phyloP scores from a whole-genome alignment of 805 yeast species.

The Lachancea dasiensis region DNA sequence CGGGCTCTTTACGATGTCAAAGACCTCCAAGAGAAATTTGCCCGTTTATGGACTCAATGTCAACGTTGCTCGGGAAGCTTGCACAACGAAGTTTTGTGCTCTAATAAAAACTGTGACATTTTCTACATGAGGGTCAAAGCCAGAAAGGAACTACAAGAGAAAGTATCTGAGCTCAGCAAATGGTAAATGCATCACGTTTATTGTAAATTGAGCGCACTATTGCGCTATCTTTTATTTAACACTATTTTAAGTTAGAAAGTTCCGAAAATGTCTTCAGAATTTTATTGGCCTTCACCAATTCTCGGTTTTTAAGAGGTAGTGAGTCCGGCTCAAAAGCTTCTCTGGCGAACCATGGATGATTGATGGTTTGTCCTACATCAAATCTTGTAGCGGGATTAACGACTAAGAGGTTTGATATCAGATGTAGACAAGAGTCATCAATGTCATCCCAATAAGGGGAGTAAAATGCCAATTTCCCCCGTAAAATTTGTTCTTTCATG shows the following conservation, averaged over 20 bases:
- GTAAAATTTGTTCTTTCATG: conserved; percentile 66
- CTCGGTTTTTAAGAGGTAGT: conserved; percentile 19
- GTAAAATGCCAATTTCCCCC: conserved; percentile 65
- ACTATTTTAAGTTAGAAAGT: conserved; percentile 13
- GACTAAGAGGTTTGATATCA: conserved; percentile 55
- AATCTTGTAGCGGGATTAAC: conserved; percentile 67
- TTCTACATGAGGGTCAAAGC: conserved; percentile 83
- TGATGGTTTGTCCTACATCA: conserved; percentile 75
- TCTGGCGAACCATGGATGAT: conserved; percentile 75
- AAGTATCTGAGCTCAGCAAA: conserved; percentile 35
- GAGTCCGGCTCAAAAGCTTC: conserved; percentile 1
- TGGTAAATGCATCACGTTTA: too few relatives aligned
- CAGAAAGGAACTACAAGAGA: conserved; percentile 38
- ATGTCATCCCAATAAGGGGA: conserved; percentile 77
- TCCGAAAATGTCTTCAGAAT: conserved; percentile 37
- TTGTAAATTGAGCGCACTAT: too few relatives aligned
- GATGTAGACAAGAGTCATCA: conserved; percentile 56
- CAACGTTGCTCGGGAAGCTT: conserved; percentile 95
- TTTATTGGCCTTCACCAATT: conserved; percentile 27
- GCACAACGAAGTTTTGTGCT: conserved; percentile 92
- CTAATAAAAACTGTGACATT: conserved; percentile 94
- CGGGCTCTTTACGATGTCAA: conserved; percentile 75
- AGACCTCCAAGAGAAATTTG: conserved; percentile 71
- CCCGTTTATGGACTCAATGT: conserved; percentile 95
- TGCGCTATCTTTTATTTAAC: too few relatives aligned